Conservation (phyloP, 805 yeast species). For the Lachancea quebecensis region DNA sequence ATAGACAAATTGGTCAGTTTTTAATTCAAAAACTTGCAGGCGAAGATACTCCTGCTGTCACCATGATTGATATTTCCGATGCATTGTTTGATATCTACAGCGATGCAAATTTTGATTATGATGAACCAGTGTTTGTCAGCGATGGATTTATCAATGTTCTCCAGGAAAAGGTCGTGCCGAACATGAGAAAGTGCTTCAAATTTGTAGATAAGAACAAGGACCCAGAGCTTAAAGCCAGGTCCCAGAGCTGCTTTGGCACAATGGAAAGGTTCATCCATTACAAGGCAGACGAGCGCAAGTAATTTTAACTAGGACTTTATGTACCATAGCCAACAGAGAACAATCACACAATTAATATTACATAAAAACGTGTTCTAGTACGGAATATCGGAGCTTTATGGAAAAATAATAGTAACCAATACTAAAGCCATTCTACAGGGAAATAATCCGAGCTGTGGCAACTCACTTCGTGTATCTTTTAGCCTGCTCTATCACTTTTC, state of each 20-base stretch:
- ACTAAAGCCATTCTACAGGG: background rate
- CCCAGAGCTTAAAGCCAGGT: conserved; percentile 49
- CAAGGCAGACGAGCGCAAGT: conserved; percentile 44
- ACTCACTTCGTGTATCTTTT: conserved; percentile 48
- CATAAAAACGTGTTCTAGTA: no score
- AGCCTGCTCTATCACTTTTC: conserved; percentile 76
- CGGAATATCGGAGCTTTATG: no score
- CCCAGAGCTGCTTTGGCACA: conserved; percentile 61
- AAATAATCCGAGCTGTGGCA: background rate
- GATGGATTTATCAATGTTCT: conserved; percentile 42
- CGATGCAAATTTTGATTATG: conserved; percentile 63
- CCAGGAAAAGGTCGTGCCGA: conserved; percentile 35
- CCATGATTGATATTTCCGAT: conserved; percentile 56
- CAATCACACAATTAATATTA: background rate
- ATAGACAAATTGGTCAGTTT: conserved; percentile 40
- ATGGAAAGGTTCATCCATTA: conserved; percentile 72
- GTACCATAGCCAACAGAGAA: background rate
- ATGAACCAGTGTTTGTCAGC: conserved; percentile 56
- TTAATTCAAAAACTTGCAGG: conserved; percentile 31
- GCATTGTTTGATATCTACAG: conserved; percentile 72
- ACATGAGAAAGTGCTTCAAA: conserved; percentile 49
- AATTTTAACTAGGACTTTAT: conserved; percentile 1
- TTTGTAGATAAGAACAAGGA: conserved; percentile 59
- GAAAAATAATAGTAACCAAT: no score
- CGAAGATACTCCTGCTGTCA: conserved; percentile 28